Evolutionary conservation across 805 yeast species (phyloP).

Genomic region (Candida insectalens): DNA sequence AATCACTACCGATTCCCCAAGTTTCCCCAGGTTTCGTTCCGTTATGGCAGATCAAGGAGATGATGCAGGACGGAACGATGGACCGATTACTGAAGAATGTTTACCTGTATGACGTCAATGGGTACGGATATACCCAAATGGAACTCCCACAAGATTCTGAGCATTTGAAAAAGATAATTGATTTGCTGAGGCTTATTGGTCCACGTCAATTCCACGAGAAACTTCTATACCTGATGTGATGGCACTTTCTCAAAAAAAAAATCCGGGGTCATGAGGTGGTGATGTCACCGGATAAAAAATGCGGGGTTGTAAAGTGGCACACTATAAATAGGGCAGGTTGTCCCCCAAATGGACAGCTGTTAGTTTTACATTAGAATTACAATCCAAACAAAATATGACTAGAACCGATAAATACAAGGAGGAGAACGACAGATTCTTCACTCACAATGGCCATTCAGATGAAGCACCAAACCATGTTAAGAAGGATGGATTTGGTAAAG

Average conservation of each 20-base stretch:
- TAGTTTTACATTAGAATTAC: no score
- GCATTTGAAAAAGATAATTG: constrained; percentile 24
- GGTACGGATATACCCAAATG: constrained; percentile 3
- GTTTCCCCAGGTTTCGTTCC: constrained; percentile 46
- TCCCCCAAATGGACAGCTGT: no score
- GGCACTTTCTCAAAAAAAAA: no score
- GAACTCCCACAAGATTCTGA: constrained; percentile 7
- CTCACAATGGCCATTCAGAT: constrained; percentile 62
- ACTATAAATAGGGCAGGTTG: no score
- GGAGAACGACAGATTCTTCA: constrained; percentile 63
- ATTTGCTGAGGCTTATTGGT: constrained; percentile 36
- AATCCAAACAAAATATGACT: no score
- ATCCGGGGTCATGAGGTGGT: no score
- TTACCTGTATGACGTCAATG: constrained; percentile 1
- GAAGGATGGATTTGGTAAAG: constrained; percentile 79
- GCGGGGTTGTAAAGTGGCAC: no score
- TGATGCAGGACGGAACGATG: constrained; percentile 22
- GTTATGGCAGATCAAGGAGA: constrained; percentile 30
- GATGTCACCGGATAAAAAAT: no score
- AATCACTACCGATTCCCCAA: constrained; percentile 18
- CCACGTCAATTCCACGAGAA: constrained; percentile 24
- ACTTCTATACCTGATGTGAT: constrained; percentile 11
- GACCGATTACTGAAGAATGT: constrained; percentile 4
- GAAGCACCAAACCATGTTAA: constrained; percentile 69
- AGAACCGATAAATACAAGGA: constrained; percentile 74